phyloP scores from a whole-genome alignment of 2,329 filamentous ascomycete species.

The Cladorrhinum sp. region DNA sequence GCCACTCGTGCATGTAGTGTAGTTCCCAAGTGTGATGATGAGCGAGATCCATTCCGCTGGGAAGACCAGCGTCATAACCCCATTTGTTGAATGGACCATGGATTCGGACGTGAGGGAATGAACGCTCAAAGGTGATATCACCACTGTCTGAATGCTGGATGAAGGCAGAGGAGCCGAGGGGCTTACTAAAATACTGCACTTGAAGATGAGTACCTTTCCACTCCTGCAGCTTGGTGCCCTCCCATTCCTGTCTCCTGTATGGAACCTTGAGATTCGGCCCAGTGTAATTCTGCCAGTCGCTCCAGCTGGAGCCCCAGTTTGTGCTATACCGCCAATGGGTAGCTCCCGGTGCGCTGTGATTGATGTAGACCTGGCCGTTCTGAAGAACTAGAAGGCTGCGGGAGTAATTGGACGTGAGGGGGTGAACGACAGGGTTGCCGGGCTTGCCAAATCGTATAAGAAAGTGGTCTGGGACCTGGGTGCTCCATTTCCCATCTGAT shows the following conservation, averaged over 20 bases:
- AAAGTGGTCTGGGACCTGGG: constrained; percentile 54
- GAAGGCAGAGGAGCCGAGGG: constrained; percentile 58
- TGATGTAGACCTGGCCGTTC: constrained; percentile 42
- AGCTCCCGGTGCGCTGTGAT: constrained; percentile 60
- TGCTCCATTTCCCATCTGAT: background rate
- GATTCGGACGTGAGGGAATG: constrained; percentile 61
- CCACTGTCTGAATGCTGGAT: constrained; percentile 56
- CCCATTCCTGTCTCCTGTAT: constrained; percentile 50
- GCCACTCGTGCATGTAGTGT: constrained; percentile 63
- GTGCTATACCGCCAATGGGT: constrained; percentile 61
- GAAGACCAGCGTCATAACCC: constrained; percentile 59
- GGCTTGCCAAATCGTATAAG: constrained; percentile 56
- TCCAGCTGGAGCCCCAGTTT: constrained; percentile 59
- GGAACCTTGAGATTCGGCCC: constrained; percentile 43
- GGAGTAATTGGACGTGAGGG: constrained; percentile 55
- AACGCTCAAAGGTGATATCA: constrained; percentile 39
- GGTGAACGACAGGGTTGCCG: constrained; percentile 60
- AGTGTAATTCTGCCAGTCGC: constrained; percentile 55
- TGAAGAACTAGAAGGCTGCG: constrained; percentile 45
- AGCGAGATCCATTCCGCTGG: constrained; percentile 49
- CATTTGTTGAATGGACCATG: constrained; percentile 63
- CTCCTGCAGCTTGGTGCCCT: constrained; percentile 53
- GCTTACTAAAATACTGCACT: constrained; percentile 60
- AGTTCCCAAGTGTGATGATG: constrained; percentile 53
- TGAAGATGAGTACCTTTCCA: constrained; percentile 62